A percentile compares a stretch with the other conserved stretches of the same genome.
Evolutionary conservation across 83 land plant genomes (phyloP).

Genomic region (Isoetes engelmannii): DNA sequence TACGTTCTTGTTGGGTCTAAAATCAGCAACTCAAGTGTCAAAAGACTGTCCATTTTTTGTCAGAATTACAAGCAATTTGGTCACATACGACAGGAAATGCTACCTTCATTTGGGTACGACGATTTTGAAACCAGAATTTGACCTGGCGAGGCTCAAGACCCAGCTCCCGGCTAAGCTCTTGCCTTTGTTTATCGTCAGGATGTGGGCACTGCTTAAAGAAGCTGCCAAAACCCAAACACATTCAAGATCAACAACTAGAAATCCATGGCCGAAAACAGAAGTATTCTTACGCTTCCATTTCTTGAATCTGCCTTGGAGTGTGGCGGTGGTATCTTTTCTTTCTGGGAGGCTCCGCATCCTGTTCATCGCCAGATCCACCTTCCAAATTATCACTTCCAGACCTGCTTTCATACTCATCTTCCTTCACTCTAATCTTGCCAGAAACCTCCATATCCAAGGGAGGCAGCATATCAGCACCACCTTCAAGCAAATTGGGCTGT

Average conservation of each 20-base stretch:
- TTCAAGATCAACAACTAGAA: not conserved
- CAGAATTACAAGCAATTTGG: not conserved
- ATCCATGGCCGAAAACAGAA: not conserved
- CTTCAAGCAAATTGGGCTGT: constrained; percentile 4
- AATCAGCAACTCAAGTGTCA: not conserved
- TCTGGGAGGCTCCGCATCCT: constrained; percentile 32
- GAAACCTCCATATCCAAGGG: not conserved
- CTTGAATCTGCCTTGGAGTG: constrained; percentile 88
- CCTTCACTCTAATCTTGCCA: constrained; percentile 18
- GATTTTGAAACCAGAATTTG: constrained; percentile 90
- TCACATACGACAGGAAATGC: not conserved
- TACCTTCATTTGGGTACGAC: constrained; percentile 74
- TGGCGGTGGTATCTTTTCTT: constrained; percentile 81
- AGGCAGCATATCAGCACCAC: not conserved
- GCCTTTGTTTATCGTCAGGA: constrained; percentile 87
- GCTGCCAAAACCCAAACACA: constrained; percentile 22
- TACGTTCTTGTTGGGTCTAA: constrained; percentile 73
- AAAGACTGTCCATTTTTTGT: not conserved
- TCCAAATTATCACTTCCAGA: constrained; percentile 78
- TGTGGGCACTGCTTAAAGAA: constrained; percentile 87
- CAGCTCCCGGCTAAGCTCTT: constrained; percentile 60
- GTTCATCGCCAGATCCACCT: constrained; percentile 66
- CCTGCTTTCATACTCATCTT: constrained; percentile 77
- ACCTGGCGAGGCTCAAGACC: constrained; percentile 63
- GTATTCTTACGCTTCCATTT: constrained; percentile 66